Evolutionary conservation across 352 stramenopile species (phyloP), one percentile per base, ranked within the genome.

Genomic region (Pythium scleroteichum): DNA sequence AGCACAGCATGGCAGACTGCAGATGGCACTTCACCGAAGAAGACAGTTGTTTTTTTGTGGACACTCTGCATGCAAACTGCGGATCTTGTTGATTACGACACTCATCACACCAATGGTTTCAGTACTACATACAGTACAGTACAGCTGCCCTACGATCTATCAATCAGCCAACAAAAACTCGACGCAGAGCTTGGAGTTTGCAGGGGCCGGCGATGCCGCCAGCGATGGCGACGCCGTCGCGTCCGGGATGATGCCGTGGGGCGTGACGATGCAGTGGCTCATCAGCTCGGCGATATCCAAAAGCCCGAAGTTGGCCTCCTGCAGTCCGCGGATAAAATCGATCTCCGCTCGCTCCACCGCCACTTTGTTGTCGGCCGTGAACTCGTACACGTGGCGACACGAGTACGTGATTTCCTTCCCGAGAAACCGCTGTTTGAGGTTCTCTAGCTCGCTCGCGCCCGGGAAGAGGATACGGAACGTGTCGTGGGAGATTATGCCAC

Each of bases 221-320:
- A 10, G 5, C 29, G 29, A 35, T 35, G 29, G 29, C 5, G 29
- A 10, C 5, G 29, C 44, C 27, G 44, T 26, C 35, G 46, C 23
- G 24, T 53, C 46, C 16, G 46, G 46, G 22, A 60, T 60, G 20
- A 60, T 9, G 19, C 26, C 40, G 12, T 60, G 27, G 24, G 40
- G 23, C 27, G 53, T 54, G 54, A 62, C 22, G n/a, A 35, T 19
- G 12, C 26, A 33, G n/a, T 20, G n/a, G 20, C 17, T 12, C 70
- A 87, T 81, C 8, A 87, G 59, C 38, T 70, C 22, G 14, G 66
- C 67, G 29, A 87, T 66, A 44, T 88, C 80, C n/a, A 61, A 45
- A 20, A 86, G 32, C 4, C 27, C 12, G 32, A 45, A 38, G 1
- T 46, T 46, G 2, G 80, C 75, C 22, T 64, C 27, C 6, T 74